Conservation (phyloP, 2,329 filamentous ascomycete species). For the Paecilomyces formosus region DNA sequence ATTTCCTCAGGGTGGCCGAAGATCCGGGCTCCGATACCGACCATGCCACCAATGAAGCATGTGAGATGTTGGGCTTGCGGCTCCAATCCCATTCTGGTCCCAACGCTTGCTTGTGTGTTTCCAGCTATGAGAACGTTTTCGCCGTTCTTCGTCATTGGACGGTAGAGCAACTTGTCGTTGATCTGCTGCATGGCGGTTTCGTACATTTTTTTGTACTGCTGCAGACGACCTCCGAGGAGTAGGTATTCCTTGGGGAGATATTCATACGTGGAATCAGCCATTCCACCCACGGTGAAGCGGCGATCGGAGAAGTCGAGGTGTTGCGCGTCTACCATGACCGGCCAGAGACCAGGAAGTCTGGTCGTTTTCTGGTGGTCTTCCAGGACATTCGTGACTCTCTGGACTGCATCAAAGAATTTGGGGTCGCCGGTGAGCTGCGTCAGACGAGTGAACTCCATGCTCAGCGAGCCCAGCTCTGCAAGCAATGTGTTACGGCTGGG, state of each 20-base stretch:
- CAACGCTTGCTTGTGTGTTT: conserved; percentile 15
- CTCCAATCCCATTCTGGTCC: conserved; percentile 13
- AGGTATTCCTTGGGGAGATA: conserved; percentile 45
- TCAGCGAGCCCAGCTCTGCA: conserved; percentile 68
- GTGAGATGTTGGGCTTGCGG: conserved; percentile 49
- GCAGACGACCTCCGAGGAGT: conserved; percentile 32
- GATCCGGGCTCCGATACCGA: conserved; percentile 51
- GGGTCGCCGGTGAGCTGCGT: conserved; percentile 73
- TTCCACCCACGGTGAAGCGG: conserved; percentile 36
- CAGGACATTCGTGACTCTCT: conserved; percentile 72
- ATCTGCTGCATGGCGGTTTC: conserved; percentile 29
- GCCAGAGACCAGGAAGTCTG: conserved; percentile 70
- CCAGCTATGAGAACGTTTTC: conserved; percentile 34
- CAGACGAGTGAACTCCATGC: conserved; percentile 84
- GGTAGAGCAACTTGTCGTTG: conserved; percentile 36
- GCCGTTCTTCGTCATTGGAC: conserved; percentile 35
- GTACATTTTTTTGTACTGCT: conserved; percentile 39
- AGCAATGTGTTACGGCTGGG: conserved; percentile 57
- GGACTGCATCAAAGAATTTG: conserved; percentile 84
- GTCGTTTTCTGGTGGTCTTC: conserved; percentile 66
- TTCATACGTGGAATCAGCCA: conserved; percentile 44
- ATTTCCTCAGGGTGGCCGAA: conserved; percentile 50
- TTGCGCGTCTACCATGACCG: conserved; percentile 59
- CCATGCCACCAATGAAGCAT: conserved; percentile 57
- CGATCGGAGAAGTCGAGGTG: conserved; percentile 20